Conservation (phyloP, 352 stramenopile genomes). For the Phytophthora crassamura region DNA sequence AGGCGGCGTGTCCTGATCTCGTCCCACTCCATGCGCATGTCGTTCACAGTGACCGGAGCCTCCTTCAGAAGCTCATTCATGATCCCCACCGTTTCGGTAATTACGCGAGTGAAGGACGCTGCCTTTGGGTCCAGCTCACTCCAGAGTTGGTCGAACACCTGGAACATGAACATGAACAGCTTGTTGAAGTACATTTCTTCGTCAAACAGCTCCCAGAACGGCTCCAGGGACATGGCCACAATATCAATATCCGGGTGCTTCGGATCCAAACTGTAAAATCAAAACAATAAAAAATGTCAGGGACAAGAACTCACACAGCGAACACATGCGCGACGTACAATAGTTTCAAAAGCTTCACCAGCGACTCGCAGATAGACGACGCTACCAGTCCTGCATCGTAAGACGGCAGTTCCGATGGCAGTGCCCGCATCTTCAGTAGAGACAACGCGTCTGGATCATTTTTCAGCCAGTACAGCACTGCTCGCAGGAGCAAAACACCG, state of each 20-base stretch:
- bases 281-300: constrained; percentile 10
- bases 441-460: constrained; percentile 53
- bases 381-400: constrained; percentile 77
- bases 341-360: constrained; percentile 79
- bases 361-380: constrained; percentile 70
- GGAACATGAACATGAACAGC: constrained; percentile 78
- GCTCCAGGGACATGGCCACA: constrained; percentile 75
- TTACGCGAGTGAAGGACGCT: constrained; percentile 80
- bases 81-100: constrained; percentile 74
- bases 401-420: constrained; percentile 61
- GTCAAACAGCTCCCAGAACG: constrained; percentile 87
- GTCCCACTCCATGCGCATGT: constrained; percentile 72
- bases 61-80: constrained; percentile 76
- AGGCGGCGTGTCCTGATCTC: constrained; percentile 47
- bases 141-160: constrained; percentile 82
- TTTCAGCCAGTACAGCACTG: constrained; percentile 72
- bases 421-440: constrained; percentile 56
- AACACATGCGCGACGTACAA: constrained; percentile 47
- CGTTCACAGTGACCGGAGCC: constrained; percentile 62
- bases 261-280: constrained; percentile 49
- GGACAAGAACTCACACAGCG: background rate
- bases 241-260: constrained; percentile 78
- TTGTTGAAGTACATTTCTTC: constrained; percentile 84
- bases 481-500: constrained; percentile 71
- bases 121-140: constrained; percentile 62